phyloP scores from a whole-genome alignment of 345 rosid species.

The Kandelia obovata region DNA sequence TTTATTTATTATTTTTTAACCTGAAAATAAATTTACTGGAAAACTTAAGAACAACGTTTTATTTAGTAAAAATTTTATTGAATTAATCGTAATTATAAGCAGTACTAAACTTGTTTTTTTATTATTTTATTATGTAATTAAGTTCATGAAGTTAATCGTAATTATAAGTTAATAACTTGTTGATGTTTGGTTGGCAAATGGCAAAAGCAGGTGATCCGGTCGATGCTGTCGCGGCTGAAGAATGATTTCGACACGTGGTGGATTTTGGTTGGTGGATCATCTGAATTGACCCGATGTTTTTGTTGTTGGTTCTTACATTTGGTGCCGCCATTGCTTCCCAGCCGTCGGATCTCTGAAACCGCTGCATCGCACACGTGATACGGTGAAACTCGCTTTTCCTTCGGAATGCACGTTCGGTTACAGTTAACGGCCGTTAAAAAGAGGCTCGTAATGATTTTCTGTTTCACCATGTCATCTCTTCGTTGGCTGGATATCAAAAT shows the following conservation, averaged over 20 bases:
- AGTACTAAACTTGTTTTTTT: background rate
- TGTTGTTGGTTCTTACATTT: slow-evolving; percentile 20
- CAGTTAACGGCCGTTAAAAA: slow-evolving; percentile 28
- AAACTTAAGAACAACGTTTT: no score
- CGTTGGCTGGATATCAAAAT: background rate
- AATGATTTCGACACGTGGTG: slow-evolving; percentile 36
- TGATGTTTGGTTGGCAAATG: slow-evolving; percentile 60
- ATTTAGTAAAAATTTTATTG: no score
- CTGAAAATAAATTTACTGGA: no score
- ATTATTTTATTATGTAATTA: background rate
- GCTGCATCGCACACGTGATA: slow-evolving; percentile 11
- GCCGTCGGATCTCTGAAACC: slow-evolving; percentile 46
- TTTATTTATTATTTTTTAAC: no score
- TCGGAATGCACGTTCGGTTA: slow-evolving; percentile 13
- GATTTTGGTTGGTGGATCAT: slow-evolving; percentile 12
- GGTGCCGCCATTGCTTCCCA: slow-evolving; percentile 32
- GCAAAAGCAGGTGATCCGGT: slow-evolving; percentile 63
- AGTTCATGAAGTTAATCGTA: no score
- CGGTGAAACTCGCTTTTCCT: background rate
- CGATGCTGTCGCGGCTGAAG: slow-evolving; percentile 33
- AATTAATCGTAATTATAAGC: no score
- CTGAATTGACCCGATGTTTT: slow-evolving; percentile 22
- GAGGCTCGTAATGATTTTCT: slow-evolving; percentile 5
- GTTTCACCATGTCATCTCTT: slow-evolving; percentile 5
- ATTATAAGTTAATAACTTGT: slow-evolving; percentile 19